Percentiles rank a stretch among this genome's conserved stretches.
phyloP scores from a whole-genome alignment of 139 green algal species.

The Zygnema circumcarinatum region DNA sequence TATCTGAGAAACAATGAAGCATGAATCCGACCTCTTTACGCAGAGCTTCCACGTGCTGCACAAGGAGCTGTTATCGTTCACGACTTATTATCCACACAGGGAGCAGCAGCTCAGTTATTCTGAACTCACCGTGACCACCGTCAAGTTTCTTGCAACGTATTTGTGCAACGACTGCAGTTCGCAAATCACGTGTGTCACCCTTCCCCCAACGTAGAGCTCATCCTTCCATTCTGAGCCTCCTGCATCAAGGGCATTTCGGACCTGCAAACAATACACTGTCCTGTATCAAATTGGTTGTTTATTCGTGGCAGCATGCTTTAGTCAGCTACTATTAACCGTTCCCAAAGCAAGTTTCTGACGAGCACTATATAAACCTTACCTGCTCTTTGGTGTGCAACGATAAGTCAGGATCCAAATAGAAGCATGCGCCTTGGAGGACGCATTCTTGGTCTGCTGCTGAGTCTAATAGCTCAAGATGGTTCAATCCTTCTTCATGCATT shows the following conservation, averaged over 20 bases:
- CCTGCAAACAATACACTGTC: not conserved
- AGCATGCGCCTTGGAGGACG: not conserved
- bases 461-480: too few relatives aligned
- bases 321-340: too few relatives aligned
- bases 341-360: too few relatives aligned
- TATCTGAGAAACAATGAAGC: too few relatives aligned
- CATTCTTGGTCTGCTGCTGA: not conserved
- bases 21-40: too few relatives aligned
- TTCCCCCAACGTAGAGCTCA: not conserved
- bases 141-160: not conserved
- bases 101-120: not conserved
- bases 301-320: too few relatives aligned
- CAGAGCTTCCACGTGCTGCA: too few relatives aligned
- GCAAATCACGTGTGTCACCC: not conserved
- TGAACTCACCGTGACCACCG: not conserved
- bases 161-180: not conserved
- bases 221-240: not conserved
- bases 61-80: too few relatives aligned
- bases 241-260: not conserved
- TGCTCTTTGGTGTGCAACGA: not conserved
- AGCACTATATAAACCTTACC: not conserved
- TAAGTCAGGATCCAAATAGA: not conserved
- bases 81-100: too few relatives aligned
- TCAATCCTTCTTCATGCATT: too few relatives aligned
- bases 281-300: too few relatives aligned